These are phyloP conservation scores for Tetrahymena thermophila DNA, from an alignment of 73 alveolate genomes.

Conservation along the genomic window DNA sequence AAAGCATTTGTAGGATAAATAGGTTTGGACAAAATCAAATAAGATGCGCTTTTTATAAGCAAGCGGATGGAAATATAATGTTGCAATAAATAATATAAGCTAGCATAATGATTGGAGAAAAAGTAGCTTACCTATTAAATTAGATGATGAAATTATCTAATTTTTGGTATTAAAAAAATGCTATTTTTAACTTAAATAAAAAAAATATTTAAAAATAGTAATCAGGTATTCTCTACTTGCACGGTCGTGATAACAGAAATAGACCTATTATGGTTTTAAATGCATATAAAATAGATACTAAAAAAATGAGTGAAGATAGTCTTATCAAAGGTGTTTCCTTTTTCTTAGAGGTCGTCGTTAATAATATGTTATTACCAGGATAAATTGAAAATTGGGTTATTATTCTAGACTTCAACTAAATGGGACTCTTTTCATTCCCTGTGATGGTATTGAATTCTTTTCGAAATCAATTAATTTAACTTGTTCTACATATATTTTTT, in stretches of 20 bases:
- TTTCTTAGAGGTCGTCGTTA: slow-evolving; percentile 64
- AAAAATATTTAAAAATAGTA: neutral
- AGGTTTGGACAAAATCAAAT: neutral
- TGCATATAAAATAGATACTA: slow-evolving; percentile 34
- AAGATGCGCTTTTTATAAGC: neutral
- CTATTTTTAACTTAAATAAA: neutral
- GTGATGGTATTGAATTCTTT: neutral
- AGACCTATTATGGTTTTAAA: slow-evolving; percentile 29
- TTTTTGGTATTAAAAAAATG: slow-evolving; percentile 3
- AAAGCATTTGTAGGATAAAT: neutral
- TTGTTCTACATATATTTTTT: neutral
- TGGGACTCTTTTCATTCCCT: slow-evolving; percentile 18
- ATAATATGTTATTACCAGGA: slow-evolving; percentile 82
- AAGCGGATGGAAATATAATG: neutral
- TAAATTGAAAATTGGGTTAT: slow-evolving; percentile 88
- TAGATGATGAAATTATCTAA: slow-evolving; percentile 20
- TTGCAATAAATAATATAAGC: neutral
- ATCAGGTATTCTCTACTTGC: slow-evolving; percentile 34
- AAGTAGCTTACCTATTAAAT: slow-evolving; percentile 7
- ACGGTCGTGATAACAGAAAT: slow-evolving; percentile 34
- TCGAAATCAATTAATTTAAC: neutral
- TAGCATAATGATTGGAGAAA: slow-evolving; percentile 13
- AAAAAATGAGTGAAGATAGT: slow-evolving; percentile 36
- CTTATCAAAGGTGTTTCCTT: slow-evolving; percentile 54
- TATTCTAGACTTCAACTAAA: slow-evolving; percentile 15